Evolutionary conservation across 805 yeast genomes (phyloP).

Genomic region (Metschnikowia baotianmanensis): DNA sequence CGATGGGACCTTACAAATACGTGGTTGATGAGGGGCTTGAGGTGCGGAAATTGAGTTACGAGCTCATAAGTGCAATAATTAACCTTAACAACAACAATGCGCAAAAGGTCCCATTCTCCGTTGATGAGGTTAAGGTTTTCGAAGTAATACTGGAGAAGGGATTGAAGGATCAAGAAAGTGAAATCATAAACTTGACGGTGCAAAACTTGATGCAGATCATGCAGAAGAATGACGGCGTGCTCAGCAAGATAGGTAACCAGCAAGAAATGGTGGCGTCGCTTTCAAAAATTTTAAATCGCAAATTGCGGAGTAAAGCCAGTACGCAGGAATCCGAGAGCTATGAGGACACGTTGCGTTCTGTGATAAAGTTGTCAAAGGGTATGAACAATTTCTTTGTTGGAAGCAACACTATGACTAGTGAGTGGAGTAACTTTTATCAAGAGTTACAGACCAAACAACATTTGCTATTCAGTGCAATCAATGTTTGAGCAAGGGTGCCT

Average conservation of each 20-base stretch:
- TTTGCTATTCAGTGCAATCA: conserved; percentile 16
- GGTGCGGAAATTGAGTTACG: conserved; percentile 69
- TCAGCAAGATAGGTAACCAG: conserved; percentile 30
- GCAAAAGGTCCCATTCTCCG: conserved; percentile 18
- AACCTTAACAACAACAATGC: conserved; percentile 23
- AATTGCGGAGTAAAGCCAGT: conserved; percentile 59
- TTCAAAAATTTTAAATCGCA: conserved; percentile 39
- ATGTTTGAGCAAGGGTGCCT: background rate
- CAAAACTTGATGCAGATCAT: conserved; percentile 38
- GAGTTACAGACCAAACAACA: conserved; percentile 19
- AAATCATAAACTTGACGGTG: conserved; percentile 52
- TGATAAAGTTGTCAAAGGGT: conserved; percentile 28
- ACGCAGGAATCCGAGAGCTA: conserved; percentile 62
- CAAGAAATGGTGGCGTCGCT: conserved; percentile 37
- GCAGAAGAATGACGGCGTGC: conserved; percentile 19
- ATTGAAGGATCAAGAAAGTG: conserved; percentile 59
- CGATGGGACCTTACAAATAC: conserved; percentile 87
- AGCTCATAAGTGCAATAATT: conserved; percentile 56
- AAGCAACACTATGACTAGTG: conserved; percentile 14
- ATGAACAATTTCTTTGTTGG: conserved; percentile 14
- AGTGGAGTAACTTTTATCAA: conserved; percentile 18
- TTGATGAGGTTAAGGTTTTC: conserved; percentile 35
- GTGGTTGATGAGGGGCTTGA: conserved; percentile 76
- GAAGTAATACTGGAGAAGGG: conserved; percentile 47
- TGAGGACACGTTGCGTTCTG: conserved; percentile 43